Conservation (phyloP, 768 basidiomycete genomes). For the Goffeauzyma gilvescens region DNA sequence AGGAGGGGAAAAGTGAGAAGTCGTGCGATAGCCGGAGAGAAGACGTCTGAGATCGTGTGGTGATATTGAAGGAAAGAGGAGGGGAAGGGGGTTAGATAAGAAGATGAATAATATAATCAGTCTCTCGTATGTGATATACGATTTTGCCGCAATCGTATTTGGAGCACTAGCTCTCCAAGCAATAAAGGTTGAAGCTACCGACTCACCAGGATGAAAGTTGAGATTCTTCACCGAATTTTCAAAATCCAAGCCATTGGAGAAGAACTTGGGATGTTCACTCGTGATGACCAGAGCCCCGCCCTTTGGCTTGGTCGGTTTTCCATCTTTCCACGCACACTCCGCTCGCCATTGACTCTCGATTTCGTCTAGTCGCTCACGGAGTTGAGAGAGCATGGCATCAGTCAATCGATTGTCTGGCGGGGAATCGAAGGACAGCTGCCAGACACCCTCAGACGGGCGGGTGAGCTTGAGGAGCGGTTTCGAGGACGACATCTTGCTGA, state of each 20-base stretch:
- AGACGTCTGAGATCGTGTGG: constrained; percentile 53
- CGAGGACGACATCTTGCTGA: neutral
- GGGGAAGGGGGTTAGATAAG: neutral
- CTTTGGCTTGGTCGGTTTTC: constrained; percentile 11
- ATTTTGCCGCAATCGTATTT: too few relatives aligned
- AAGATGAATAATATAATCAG: neutral
- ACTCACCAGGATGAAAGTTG: constrained; percentile 29
- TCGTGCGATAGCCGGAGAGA: constrained; percentile 51
- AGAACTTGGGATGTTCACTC: constrained; percentile 25
- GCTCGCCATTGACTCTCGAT: constrained; percentile 31
- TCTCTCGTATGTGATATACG: neutral
- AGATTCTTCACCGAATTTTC: constrained; percentile 25
- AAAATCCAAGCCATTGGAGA: constrained; percentile 32
- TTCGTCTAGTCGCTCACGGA: constrained; percentile 22
- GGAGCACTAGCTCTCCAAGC: too few relatives aligned
- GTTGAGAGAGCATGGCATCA: constrained; percentile 22
- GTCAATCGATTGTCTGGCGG: constrained; percentile 34
- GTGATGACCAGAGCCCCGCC: constrained; percentile 29
- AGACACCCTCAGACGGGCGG: constrained; percentile 16
- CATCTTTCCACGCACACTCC: constrained; percentile 6
- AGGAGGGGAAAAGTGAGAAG: constrained; percentile 37
- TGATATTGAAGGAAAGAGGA: neutral
- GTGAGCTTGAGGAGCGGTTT: constrained; percentile 13
- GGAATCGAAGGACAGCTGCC: constrained; percentile 24
- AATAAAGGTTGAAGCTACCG: too few relatives aligned